Evolutionary conservation across 257 asterid genomes (phyloP).

Genomic region (Jaltomata sinuosa): DNA sequence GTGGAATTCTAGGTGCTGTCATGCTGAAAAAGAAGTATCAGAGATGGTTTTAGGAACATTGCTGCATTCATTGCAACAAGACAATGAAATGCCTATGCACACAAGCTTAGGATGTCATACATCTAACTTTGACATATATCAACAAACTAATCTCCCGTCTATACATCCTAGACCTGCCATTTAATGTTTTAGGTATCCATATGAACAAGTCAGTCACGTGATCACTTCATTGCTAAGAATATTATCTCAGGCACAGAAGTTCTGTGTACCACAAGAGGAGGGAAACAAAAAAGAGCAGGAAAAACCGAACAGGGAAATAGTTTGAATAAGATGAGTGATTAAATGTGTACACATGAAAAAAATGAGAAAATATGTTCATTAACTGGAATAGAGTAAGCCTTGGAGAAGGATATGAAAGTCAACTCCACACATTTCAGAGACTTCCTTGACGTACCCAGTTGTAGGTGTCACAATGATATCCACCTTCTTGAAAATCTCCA

Average conservation of each 20-base stretch:
- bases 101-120: background rate
- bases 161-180: background rate
- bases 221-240: background rate
- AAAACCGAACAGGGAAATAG: background rate
- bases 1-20: slow-evolving; percentile 91
- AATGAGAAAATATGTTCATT: background rate
- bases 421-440: background rate
- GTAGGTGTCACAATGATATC: slow-evolving; percentile 92
- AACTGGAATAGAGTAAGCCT: background rate
- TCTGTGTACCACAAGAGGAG: background rate
- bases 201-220: background rate
- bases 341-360: background rate
- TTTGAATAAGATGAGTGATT: background rate
- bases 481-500: slow-evolving; percentile 67
- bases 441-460: slow-evolving; percentile 55
- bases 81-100: background rate
- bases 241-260: background rate
- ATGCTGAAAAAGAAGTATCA: slow-evolving; percentile 33
- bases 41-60: background rate
- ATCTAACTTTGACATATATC: background rate
- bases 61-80: background rate
- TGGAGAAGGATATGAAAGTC: background rate
- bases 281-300: background rate
- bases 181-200: background rate
- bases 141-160: background rate